Evolutionary conservation across 768 basidiomycete species (phyloP), one percentile per base, ranked within the genome.

Genomic region (Sporobolomyces roseus): DNA sequence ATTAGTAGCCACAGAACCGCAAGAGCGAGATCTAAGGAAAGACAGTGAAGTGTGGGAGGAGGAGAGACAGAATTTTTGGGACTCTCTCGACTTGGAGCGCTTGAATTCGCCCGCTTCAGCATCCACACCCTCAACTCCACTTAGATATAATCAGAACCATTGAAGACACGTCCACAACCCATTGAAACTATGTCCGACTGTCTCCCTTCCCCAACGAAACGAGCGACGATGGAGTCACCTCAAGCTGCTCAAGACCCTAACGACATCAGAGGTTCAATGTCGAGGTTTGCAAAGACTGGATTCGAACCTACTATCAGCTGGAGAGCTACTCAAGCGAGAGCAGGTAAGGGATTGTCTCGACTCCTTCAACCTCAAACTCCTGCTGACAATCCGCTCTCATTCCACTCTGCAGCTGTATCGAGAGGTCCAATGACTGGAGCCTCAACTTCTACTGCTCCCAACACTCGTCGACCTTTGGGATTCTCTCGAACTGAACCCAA

Each of bases 391-490:
- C 29, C 41, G 35, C 55, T 25, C 41, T n/a, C 38, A 9, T 32
- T 27, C 8, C 36, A 13, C 14, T 45, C 21, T 25, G 45, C 65
- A 66, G 69, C 61, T 6, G 65, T 66, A 35, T 5, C 29, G 6
- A 4, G 9, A 1, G 65, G 65, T 29, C 55, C 51, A n/a, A 30
- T n/a, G n/a, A n/a, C n/a, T n/a, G n/a, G n/a, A n/a, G n/a, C 3
- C 12, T 46, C 49, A 23, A 4, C 59, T 1, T 3, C 59, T 13
- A 14, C 14, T 2, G 1, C 33, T 23, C 45, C 27, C 35, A 45
- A 45, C 35, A 21, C 54, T 21, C 69, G 69, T 35, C 64, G 69
- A 25, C 64, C 60, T 1, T 65, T 71, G 54, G 61, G 62, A 30
- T 10, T 9, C 27, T 53, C 67, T 17, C n/a, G 19, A 3, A 68